phyloP scores from a whole-genome alignment of 306 rosid genomes.

The Cucurbita argyrosperma region DNA sequence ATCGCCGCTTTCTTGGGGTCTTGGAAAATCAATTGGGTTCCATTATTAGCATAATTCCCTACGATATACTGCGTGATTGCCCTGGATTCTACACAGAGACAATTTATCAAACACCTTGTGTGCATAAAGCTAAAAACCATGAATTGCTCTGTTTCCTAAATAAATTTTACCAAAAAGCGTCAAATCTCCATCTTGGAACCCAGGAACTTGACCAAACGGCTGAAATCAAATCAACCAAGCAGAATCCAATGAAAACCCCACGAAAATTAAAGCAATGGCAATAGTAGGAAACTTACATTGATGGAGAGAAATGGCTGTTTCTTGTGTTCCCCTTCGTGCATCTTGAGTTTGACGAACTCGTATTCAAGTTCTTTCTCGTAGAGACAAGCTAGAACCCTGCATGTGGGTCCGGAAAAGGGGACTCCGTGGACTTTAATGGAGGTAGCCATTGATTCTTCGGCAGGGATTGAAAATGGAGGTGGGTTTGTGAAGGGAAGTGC shows the following conservation, averaged over 20 bases:
- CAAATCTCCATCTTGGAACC: conserved; percentile 51
- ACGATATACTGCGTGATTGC: conserved; percentile 36
- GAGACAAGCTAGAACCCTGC: conserved; percentile 24
- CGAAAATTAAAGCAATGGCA: not conserved
- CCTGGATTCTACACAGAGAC: conserved; percentile 27
- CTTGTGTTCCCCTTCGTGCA: conserved; percentile 41
- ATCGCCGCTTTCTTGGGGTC: conserved; percentile 33
- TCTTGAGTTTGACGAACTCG: conserved; percentile 29
- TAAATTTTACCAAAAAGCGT: conserved; percentile 38
- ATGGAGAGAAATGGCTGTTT: conserved; percentile 36
- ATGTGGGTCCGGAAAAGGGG: conserved; percentile 22
- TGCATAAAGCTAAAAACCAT: not conserved
- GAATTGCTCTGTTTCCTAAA: not conserved
- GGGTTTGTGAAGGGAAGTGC: not conserved
- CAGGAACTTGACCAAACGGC: conserved; percentile 86
- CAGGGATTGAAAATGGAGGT: not conserved
- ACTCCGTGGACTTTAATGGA: conserved; percentile 46
- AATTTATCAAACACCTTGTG: not conserved
- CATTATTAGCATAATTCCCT: conserved; percentile 28
- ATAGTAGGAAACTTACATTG: conserved; percentile 37
- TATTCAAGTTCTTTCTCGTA: conserved; percentile 44
- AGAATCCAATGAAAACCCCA: not conserved
- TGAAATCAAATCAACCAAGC: conserved; percentile 8
- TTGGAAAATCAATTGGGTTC: conserved; percentile 18
- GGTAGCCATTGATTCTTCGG: conserved; percentile 19